Evolutionary conservation across 2,329 filamentous ascomycete genomes (phyloP).

Genomic region (Ophiocordyceps unilateralis): DNA sequence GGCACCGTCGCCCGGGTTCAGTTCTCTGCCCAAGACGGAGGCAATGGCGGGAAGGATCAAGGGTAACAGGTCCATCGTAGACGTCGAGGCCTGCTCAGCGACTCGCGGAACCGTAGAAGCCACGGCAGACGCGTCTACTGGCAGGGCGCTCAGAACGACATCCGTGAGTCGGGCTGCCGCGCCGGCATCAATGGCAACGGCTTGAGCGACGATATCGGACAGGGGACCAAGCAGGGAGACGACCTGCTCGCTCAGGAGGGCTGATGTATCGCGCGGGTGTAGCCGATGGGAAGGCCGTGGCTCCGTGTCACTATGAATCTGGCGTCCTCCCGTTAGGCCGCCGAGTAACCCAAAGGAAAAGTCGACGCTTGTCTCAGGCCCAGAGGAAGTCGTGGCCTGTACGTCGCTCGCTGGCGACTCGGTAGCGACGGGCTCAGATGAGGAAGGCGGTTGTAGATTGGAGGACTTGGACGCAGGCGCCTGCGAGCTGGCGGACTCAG

Average conservation of each 20-base stretch:
- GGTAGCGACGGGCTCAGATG: not conserved
- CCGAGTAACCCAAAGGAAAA: not conserved
- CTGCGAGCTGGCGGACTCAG: not conserved
- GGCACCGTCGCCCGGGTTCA: conserved; percentile 1
- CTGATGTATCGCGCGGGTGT: not conserved
- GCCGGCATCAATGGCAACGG: conserved; percentile 5
- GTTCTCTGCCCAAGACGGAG: conserved; percentile 3
- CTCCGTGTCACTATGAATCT: not conserved
- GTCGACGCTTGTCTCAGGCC: not conserved
- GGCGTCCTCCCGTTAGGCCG: not conserved
- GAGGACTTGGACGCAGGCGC: not conserved
- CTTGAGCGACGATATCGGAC: conserved; percentile 5
- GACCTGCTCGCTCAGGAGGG: not conserved
- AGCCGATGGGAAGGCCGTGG: too few relatives aligned
- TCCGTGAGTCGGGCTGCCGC: conserved; percentile 8
- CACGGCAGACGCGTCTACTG: conserved; percentile 5
- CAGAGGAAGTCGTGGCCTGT: not conserved
- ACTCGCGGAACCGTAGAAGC: conserved; percentile 5
- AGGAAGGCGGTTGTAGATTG: not conserved
- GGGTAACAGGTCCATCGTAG: conserved; percentile 4
- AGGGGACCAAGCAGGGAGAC: conserved; percentile 6
- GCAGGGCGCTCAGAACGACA: conserved; percentile 6
- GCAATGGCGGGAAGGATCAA: conserved; percentile 9
- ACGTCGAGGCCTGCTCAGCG: conserved; percentile 4
- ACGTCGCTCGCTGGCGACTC: not conserved